Conservation (phyloP, 2,329 filamentous ascomycete species). For the Polychaeton citri region DNA sequence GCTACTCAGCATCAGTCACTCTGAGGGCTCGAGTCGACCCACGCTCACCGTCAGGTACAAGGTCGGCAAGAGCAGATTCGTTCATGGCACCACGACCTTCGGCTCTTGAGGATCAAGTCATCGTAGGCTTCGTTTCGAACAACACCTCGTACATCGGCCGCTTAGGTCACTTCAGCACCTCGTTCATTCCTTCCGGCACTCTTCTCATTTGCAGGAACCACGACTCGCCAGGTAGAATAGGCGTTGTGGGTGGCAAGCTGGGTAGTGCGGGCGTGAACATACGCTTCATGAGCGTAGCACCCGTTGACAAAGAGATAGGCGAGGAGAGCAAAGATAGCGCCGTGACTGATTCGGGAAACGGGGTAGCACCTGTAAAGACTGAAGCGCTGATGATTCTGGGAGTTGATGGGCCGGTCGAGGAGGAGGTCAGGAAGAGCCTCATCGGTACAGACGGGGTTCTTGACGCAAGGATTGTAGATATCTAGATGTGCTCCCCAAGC, state of each 20-base stretch:
- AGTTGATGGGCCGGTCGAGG: conserved; percentile 51
- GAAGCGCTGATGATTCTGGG: conserved; percentile 77
- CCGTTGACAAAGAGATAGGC: conserved; percentile 32
- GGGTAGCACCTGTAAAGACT: conserved; percentile 28
- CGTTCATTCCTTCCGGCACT: conserved; percentile 60
- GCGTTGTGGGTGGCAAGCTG: conserved; percentile 58
- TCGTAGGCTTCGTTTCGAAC: conserved; percentile 54
- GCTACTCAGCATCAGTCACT: conserved; percentile 59
- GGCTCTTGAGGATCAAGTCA: conserved; percentile 36
- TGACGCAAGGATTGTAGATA: conserved; percentile 38
- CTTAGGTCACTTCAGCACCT: conserved; percentile 59
- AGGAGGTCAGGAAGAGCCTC: conserved; percentile 38
- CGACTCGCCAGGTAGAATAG: conserved; percentile 71
- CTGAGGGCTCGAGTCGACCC: conserved; percentile 39
- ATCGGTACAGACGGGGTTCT: conserved; percentile 38
- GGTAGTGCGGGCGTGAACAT: conserved; percentile 64
- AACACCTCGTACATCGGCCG: conserved; percentile 56
- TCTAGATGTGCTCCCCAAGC: conserved; percentile 26
- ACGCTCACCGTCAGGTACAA: conserved; percentile 17
- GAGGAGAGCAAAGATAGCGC: conserved; percentile 6
- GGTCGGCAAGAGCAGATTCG: conserved; percentile 5
- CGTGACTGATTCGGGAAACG: conserved; percentile 12
- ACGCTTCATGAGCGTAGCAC: conserved; percentile 62
- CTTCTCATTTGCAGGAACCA: conserved; percentile 71
- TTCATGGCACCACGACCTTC: conserved; percentile 5